Evolutionary conservation across 768 basidiomycete genomes (phyloP).

Genomic region (Amylocystis lapponica): DNA sequence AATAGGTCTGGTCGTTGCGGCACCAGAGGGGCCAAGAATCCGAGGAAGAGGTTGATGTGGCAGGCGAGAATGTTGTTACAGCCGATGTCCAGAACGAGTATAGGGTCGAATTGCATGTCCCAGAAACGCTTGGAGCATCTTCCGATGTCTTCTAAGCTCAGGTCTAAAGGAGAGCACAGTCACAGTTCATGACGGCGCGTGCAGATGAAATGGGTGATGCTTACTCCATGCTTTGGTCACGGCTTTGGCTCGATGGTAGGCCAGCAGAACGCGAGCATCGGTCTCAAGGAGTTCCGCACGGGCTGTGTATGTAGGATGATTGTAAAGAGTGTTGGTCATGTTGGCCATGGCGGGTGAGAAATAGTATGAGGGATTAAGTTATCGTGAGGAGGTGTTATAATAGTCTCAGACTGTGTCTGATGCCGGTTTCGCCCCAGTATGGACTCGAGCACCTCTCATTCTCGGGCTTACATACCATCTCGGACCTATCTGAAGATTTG

Average conservation of each 20-base stretch:
- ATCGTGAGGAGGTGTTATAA: no score
- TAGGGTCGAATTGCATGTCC: slow-evolving; percentile 6
- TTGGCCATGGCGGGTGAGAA: no score
- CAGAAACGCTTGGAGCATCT: slow-evolving; percentile 3
- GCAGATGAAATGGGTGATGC: neutral
- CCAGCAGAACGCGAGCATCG: slow-evolving; percentile 2
- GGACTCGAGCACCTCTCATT: no score
- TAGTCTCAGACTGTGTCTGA: no score
- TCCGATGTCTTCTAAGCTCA: slow-evolving; percentile 1
- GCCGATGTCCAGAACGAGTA: slow-evolving; percentile 3
- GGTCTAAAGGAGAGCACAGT: neutral
- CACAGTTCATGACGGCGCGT: neutral
- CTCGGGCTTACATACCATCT: no score
- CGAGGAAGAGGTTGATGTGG: slow-evolving; percentile 8
- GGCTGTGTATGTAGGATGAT: slow-evolving; percentile 3
- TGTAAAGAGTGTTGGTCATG: neutral
- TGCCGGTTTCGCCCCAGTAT: no score
- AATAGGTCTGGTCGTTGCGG: slow-evolving; percentile 2
- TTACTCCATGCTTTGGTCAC: slow-evolving; percentile 2
- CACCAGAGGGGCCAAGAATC: slow-evolving; percentile 1
- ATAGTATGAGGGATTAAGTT: no score
- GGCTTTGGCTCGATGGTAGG: slow-evolving; percentile 4
- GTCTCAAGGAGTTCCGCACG: slow-evolving; percentile 3
- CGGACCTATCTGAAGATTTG: no score
- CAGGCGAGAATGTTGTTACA: slow-evolving; percentile 1